phyloP scores from a whole-genome alignment of 768 basidiomycete genomes.

The Trametes punicea region DNA sequence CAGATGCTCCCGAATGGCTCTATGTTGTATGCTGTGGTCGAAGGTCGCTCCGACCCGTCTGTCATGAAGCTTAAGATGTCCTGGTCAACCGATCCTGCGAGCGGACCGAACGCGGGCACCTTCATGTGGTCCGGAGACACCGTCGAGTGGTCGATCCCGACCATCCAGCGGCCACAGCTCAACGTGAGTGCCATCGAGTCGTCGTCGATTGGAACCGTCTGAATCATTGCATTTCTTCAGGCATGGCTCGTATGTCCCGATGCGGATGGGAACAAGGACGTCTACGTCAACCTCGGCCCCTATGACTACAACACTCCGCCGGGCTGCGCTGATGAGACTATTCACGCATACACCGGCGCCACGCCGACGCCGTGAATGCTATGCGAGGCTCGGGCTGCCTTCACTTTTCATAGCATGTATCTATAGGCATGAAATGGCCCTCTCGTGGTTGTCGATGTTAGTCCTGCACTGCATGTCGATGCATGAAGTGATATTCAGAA shows the following conservation, averaged over 20 bases:
- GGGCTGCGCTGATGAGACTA: constrained; percentile 57
- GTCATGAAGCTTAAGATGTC: constrained; percentile 47
- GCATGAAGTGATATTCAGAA: too few species aligned
- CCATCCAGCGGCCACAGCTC: constrained; percentile 47
- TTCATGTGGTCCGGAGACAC: constrained; percentile 59
- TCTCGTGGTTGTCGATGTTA: too few species aligned
- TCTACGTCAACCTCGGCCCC: constrained; percentile 54
- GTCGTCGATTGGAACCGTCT: constrained; percentile 14
- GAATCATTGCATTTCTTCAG: constrained; percentile 25
- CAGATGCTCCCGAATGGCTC: constrained; percentile 42
- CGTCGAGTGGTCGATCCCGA: constrained; percentile 52
- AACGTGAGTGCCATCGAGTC: constrained; percentile 37
- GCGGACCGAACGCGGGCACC: constrained; percentile 39
- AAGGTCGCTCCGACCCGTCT: constrained; percentile 41
- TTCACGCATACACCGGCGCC: constrained; percentile 57
- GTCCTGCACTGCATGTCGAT: too few species aligned
- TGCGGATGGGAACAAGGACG: constrained; percentile 37
- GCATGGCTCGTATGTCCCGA: constrained; percentile 61
- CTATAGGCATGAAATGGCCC: too few species aligned
- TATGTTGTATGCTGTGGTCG: constrained; percentile 49
- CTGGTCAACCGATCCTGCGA: constrained; percentile 47
- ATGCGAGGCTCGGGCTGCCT: too few species aligned
- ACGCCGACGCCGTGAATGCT: constrained; percentile 35
- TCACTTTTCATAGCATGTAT: too few species aligned
- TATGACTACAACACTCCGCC: constrained; percentile 55